Base-by-base conservation (phyloP, 441 rosid genomes). In the Gossypium aridum region DNA sequence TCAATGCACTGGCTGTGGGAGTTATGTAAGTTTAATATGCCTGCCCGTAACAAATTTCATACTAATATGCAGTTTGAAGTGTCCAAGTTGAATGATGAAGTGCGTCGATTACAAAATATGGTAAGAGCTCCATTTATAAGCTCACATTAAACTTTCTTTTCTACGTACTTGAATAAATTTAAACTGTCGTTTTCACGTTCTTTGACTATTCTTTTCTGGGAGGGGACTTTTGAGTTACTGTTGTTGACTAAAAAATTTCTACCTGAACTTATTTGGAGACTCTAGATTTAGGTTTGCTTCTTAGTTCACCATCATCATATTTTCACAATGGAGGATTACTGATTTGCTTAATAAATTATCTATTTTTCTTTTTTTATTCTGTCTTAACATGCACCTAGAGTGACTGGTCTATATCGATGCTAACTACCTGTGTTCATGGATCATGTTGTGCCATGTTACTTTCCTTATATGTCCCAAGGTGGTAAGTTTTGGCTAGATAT, bases 41-140 rank as follows among this genome's bases (percentile, higher is more conserved):
- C 34, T 57, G 7, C 75, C 17, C n/a, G 17, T 79, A 45, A 79
- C 70, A 13, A 69, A 28, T 31, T 61, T 74, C 7, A 23, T 70
- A 5, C 77, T 70, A 53, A 70, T 57, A 65, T 76, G 86, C 93
- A 94, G 98, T 86, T 79, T 65, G 92, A 94, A 83, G 77, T 92
- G 79, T 81, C 89, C 75, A 82, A 88, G 82, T 83, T 94, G 76
- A 83, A 39, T 71, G 86, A 88, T 70, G 90, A 94, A 81, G 82
- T 85, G 74, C 56, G 4, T 25, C 83, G 83, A 80, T 79, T 94
- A 83, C 90, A 85, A 78, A 76, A 71, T 75, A 56, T 81, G 89
- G 98, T 92, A 84, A 80, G 82, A 28, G 49, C 62, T 70, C 47
- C 73, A 28, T 28, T 26, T 26, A 5, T 16, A 17, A 28, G 73